Base-by-base conservation (phyloP, 805 yeast species). In the Ogataea chonburiensis region DNA sequence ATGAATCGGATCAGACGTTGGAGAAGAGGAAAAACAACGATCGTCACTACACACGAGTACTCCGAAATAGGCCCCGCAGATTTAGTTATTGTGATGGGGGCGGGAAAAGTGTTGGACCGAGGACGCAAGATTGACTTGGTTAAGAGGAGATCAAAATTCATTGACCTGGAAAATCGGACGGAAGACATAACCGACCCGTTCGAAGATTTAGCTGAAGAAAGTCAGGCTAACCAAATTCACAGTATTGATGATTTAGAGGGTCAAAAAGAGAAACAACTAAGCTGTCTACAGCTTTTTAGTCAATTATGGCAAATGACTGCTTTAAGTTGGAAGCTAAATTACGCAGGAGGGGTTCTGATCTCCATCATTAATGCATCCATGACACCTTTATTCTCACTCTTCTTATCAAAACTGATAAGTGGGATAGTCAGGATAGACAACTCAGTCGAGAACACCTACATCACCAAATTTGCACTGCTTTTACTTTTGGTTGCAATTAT, bases 1-100 rank as follows among this genome's bases (percentile, higher is more conserved):
- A 57, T 81, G 51, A 54, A 61, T 2, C 68, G 69, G 0, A 67
- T 93, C 9, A 71, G 75, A 36, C 37, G 45, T 3, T 79, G 84
- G 81, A 70, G 98, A 47, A 39, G 43, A 6, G 79, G 75, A 2
- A 81, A 73, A 45, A 84, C 96, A 0, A 89, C 97, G 0, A 71
- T 93, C 11, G 62, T 87, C 3, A 69, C 91, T 34, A 84, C 96
- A 0, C 99, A 93, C 58, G 87, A 88, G 27, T 59, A 76, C 17
- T 54, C 66, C 8, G 78, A 77, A 21, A 79, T 91, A 12, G 59
- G 62, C 0, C 51, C 62, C 2, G 61, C 67, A n/a, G 95, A 86
- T 51, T 57, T 61, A 34, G 76, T 89, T 0, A 66, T 73, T 27
- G 44, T 81, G 4, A 56, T 93, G 58, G 34, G 39, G 17, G 23